Evolutionary conservation across 202 grass and related monocot species (phyloP).

Genomic region (Thinopyrum obtusiflorum): DNA sequence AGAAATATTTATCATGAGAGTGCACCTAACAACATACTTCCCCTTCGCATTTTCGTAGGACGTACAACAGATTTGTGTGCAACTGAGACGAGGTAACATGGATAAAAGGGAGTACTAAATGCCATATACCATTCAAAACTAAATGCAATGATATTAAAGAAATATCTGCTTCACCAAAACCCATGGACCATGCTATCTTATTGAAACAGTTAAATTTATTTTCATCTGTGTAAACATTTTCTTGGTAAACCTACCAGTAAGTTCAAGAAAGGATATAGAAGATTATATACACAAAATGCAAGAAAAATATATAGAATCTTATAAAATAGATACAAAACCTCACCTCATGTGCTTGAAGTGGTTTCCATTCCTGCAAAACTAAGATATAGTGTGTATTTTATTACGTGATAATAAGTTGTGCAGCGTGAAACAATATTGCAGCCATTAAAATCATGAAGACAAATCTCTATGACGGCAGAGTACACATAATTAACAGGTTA

Average conservation of each 20-base stretch:
- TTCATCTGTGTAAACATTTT: conserved; percentile 45
- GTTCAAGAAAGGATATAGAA: neutral
- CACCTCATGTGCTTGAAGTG: conserved; percentile 85
- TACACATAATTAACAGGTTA: too few relatives aligned
- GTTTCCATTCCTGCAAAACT: conserved; percentile 61
- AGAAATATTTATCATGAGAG: too few relatives aligned
- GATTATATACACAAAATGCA: neutral
- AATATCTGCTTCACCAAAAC: conserved; percentile 50
- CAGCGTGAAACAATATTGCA: too few relatives aligned
- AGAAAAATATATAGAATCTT: neutral
- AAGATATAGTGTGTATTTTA: too few relatives aligned
- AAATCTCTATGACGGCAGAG: too few relatives aligned
- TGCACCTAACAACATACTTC: too few relatives aligned
- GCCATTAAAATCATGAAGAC: too few relatives aligned
- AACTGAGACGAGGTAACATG: neutral
- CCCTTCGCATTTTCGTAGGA: too few relatives aligned
- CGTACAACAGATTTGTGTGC: too few relatives aligned
- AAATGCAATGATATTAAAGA: conserved; percentile 69
- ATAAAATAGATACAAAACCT: conserved; percentile 8
- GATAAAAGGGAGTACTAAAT: conserved; percentile 6
- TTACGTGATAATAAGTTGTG: too few relatives aligned
- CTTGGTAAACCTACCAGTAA: conserved; percentile 58
- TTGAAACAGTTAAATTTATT: conserved; percentile 73
- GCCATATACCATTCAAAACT: conserved; percentile 63
- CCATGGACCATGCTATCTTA: conserved; percentile 58